Evolutionary conservation across 2,329 filamentous ascomycete genomes (phyloP).

Genomic region (Proliferodiscus dingleyae): DNA sequence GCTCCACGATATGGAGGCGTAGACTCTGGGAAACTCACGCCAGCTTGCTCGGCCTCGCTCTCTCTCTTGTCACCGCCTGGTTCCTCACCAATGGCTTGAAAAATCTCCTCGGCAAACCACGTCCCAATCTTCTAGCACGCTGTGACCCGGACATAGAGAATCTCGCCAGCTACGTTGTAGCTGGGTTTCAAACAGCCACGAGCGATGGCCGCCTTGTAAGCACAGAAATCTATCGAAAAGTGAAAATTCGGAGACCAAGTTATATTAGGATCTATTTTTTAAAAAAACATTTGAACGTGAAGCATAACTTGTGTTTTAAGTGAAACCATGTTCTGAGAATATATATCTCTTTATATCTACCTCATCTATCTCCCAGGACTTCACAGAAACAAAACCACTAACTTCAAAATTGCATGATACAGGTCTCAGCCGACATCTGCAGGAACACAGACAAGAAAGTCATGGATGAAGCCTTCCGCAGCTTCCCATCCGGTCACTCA

Average conservation of each 20-base stretch:
- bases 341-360: no score
- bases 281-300: no score
- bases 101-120: slow-evolving; percentile 61
- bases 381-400: no score
- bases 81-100: slow-evolving; percentile 85
- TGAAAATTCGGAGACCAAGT: no score
- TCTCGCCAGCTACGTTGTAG: slow-evolving; percentile 55
- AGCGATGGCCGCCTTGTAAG: no score
- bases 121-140: slow-evolving; percentile 60
- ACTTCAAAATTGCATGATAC: slow-evolving; percentile 50
- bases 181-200: no score
- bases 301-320: no score
- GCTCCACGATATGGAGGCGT: slow-evolving; percentile 64
- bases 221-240: no score
- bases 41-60: slow-evolving; percentile 74
- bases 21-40: slow-evolving; percentile 90
- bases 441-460: slow-evolving; percentile 52
- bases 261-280: no score
- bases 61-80: slow-evolving; percentile 68
- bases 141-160: slow-evolving; percentile 71
- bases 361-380: no score
- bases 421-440: slow-evolving; percentile 78
- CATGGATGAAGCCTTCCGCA: slow-evolving; percentile 79
- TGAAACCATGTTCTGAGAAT: no score
- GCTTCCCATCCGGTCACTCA: slow-evolving; percentile 74